Base-by-base conservation (phyloP, 2,329 filamentous ascomycete genomes). In the Colletotrichum sp. region DNA sequence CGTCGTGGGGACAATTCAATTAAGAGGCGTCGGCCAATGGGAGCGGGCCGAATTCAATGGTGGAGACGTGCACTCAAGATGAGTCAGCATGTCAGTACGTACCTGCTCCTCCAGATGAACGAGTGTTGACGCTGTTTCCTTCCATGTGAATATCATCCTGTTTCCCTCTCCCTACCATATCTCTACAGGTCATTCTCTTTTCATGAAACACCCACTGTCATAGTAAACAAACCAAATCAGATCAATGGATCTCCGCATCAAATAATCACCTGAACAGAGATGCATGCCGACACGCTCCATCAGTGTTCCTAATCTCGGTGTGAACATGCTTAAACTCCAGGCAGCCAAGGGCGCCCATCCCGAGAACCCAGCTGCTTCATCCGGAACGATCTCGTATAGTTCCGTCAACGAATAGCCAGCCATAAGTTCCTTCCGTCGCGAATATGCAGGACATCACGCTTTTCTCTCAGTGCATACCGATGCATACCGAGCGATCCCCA, bases 1-100 rank as follows among this genome's bases (percentile, higher is more conserved):
- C 70, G 73, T 76, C 73, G 63, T 52, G 63, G 73, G 36, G 59
- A 39, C 28, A 52, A 34, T 72, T 72, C 64, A 67, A 76, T 68
- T 73, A 72, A 76, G 44, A 12, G 63, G 55, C 10, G 34, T 32
- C 6, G 55, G 26, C 73, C 73, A 76, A 76, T 76, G 39, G 13
- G 4, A 57, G 26, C 13, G 8, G 18, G 34, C 5, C 1, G 5
- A 59, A 9, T 28, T 13, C 39, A 55, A 13, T 3, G 10, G 12
- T 15, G n/a, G 15, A 39, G 39, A 30, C 16, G 26, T 44, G 30
- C 28, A 32, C 34, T 4, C 28, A 28, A 21, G 16, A 39, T 28
- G 18, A 18, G 18, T 64, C 12, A 44, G 18, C 28, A 55, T 3
- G 6, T 44, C 12, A 7, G 12, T 66, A 65, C 28, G 30, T 55